These are phyloP conservation scores for Iris macrosiphon DNA, from an alignment of 106 monocot species.

Conservation along the genomic window DNA sequence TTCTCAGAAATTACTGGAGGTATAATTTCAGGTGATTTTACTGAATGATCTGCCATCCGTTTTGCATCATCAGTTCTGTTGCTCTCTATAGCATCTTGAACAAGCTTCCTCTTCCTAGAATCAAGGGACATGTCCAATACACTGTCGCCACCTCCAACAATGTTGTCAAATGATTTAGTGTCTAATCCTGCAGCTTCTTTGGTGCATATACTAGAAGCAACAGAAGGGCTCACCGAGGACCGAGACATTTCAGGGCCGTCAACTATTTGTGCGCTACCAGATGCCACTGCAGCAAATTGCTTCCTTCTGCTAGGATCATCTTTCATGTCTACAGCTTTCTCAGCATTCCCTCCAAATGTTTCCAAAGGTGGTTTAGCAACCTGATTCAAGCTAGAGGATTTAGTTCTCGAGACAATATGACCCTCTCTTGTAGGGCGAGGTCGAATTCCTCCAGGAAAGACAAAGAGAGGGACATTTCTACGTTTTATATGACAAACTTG, in stretches of 20 bases:
- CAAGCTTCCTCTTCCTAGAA: constrained; percentile 35
- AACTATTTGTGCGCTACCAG: constrained; percentile 8
- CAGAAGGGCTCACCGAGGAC: background rate
- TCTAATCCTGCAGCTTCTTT: constrained; percentile 4
- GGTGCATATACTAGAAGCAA: too few relatives aligned
- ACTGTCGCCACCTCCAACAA: constrained; percentile 5
- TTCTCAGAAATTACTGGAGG: background rate
- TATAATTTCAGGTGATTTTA: constrained; percentile 7
- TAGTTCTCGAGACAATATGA: constrained; percentile 12
- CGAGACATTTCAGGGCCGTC: constrained; percentile 9
- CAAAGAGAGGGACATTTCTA: constrained; percentile 65
- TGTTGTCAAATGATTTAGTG: background rate
- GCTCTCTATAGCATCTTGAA: constrained; percentile 10
- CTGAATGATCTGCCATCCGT: background rate
- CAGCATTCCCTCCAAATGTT: background rate
- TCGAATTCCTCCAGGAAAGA: constrained; percentile 75
- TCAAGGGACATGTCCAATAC: constrained; percentile 10
- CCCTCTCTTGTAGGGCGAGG: constrained; percentile 50
- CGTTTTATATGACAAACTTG: constrained; percentile 78
- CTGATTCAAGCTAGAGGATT: constrained; percentile 3
- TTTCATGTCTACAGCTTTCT: constrained; percentile 9
- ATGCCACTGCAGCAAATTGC: constrained; percentile 1
- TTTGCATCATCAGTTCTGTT: constrained; percentile 12
- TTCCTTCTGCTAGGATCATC: constrained; percentile 19
- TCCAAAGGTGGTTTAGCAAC: constrained; percentile 9